Conservation (phyloP, 2,329 filamentous ascomycete genomes). For the Clonostachys chloroleuca region DNA sequence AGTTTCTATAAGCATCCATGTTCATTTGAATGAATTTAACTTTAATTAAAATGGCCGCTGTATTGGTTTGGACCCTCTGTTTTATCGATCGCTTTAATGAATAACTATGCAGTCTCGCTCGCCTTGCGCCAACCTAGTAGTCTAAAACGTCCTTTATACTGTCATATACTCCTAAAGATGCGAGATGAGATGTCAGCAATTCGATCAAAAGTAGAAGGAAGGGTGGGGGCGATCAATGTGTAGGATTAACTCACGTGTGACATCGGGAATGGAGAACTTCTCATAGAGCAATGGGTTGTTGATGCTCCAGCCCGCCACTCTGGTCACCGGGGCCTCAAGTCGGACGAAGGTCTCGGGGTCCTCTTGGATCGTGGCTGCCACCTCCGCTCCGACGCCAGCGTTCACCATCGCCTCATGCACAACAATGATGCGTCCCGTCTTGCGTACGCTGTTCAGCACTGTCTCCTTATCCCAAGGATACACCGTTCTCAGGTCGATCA, state of each 20-base stretch:
- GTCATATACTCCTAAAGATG: slow-evolving; percentile 60
- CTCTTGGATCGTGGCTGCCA: slow-evolving; percentile 84
- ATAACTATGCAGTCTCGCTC: too few species aligned
- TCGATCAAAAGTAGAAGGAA: neutral
- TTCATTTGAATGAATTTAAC: too few species aligned
- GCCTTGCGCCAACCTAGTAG: slow-evolving; percentile 38
- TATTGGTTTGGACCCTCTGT: too few species aligned
- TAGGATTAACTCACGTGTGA: slow-evolving; percentile 64
- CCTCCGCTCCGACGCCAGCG: slow-evolving; percentile 82
- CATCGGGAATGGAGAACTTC: slow-evolving; percentile 77
- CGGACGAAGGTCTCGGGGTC: slow-evolving; percentile 70
- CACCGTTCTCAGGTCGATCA: slow-evolving; percentile 83
- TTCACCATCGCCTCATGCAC: slow-evolving; percentile 94
- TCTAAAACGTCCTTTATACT: slow-evolving; percentile 62
- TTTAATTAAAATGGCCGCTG: too few species aligned
- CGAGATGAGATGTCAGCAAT: slow-evolving; percentile 3
- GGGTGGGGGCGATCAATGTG: neutral
- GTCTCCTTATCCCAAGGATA: slow-evolving; percentile 89
- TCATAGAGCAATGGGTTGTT: slow-evolving; percentile 79
- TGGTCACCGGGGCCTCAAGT: slow-evolving; percentile 78
- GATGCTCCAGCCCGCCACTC: slow-evolving; percentile 87
- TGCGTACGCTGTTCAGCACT: slow-evolving; percentile 76
- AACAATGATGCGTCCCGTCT: slow-evolving; percentile 81
- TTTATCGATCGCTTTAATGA: too few species aligned
- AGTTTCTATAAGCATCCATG: too few species aligned